These are phyloP conservation scores for Claviceps maximensis DNA, from an alignment of 2,329 filamentous ascomycete genomes.

Conservation along the genomic window DNA sequence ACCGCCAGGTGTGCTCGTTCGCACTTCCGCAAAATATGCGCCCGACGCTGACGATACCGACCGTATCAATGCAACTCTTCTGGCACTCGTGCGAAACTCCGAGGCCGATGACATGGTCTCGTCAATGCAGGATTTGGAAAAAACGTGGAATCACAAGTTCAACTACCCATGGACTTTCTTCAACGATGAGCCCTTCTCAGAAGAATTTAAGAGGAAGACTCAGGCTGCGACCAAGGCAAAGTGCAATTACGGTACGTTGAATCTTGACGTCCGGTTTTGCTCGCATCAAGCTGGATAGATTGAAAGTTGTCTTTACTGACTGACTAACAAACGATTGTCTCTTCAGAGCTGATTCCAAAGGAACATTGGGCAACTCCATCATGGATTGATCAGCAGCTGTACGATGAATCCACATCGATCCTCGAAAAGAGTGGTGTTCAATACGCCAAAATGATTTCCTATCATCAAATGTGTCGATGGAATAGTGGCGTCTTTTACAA, in stretches of 20 bases:
- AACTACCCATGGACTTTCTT: constrained; percentile 99
- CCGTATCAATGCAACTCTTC: constrained; percentile 84
- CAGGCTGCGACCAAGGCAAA: constrained; percentile 76
- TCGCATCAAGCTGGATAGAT: not conserved
- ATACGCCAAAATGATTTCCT: constrained; percentile 78
- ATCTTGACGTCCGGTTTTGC: not conserved
- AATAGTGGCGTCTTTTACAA: constrained; percentile 98
- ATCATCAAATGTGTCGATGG: constrained; percentile 99
- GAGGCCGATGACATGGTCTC: constrained; percentile 74
- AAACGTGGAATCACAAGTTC: constrained; percentile 96
- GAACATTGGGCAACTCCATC: constrained; percentile 87
- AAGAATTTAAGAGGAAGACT: constrained; percentile 82
- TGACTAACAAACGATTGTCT: not conserved
- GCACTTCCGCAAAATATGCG: constrained; percentile 64
- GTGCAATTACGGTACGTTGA: constrained; percentile 60
- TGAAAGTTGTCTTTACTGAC: not conserved
- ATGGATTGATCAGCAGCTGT: constrained; percentile 86
- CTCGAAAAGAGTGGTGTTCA: constrained; percentile 78
- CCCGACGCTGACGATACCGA: constrained; percentile 61
- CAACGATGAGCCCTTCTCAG: constrained; percentile 86
- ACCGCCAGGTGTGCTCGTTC: constrained; percentile 61
- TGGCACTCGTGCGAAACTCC: constrained; percentile 84
- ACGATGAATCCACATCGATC: constrained; percentile 69
- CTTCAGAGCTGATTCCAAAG: constrained; percentile 68
- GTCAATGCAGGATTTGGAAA: constrained; percentile 82